Base-by-base conservation (phyloP, 768 basidiomycete species). In the Pisolithus tinctorius region DNA sequence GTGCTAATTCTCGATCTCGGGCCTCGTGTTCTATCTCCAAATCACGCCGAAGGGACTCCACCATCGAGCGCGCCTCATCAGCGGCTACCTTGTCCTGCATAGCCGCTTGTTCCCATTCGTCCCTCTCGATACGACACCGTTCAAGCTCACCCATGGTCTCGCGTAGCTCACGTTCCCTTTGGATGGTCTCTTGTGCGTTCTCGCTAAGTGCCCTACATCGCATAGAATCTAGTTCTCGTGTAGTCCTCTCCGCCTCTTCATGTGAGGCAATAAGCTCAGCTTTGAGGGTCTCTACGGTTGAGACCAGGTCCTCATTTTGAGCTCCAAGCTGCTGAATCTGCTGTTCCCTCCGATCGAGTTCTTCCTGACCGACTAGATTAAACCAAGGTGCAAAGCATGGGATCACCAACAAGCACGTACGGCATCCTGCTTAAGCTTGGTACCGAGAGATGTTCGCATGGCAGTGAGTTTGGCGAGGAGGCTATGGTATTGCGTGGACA, bases 351-450 rank as follows among this genome's bases (percentile, higher is more conserved):
- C 93, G 79, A 75, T 98, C 96, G 40, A 99, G 85, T 77, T 98
- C 96, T 83, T 98, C 96, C 95, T 99, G 74, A 50, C 58, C 62
- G 58, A 11, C 20, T 23, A 13, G 34, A 47, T 29, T 45, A 25
- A 53, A 37, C 31, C 47, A 27, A n/a, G 17, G 36, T 11, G 44
- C 40, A 26, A 30, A 50, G 25, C 37, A 20, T 36, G 30, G 34
- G 17, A 36, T 13, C 5, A 27, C 29, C n/a, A 27, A 45, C n/a
- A 5, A 26, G 13, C 17, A 78, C 84, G 58, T 73, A 98, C 96
- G 61, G 96, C 96, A 69, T 98, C 96, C 67, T 95, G 91, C 67
- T 88, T 84, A 50, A 98, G 76, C 69, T 97, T 97, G 64, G 91
- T 94, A 30, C 94, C 93, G 47, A 98, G 74, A 20, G 90, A 88